Percentiles rank a stretch among this genome's conserved stretches.
Conservation (phyloP, 768 basidiomycete species). For the Mycena vulgaris region DNA sequence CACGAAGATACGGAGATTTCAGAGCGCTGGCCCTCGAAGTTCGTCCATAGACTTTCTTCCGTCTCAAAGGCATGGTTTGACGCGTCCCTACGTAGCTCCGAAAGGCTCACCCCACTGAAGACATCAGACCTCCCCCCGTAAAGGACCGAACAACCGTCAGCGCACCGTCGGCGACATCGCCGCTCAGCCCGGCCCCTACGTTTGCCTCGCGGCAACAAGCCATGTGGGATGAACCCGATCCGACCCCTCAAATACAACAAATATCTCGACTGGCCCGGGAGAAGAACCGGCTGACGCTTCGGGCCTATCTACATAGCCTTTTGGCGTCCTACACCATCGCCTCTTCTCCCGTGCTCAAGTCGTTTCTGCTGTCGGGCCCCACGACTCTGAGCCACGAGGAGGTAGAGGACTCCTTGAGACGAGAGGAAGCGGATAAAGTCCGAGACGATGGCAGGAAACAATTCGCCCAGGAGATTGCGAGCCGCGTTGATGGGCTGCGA, state of each 20-base stretch:
- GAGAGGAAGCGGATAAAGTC: conserved; percentile 91
- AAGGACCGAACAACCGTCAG: conserved; percentile 88
- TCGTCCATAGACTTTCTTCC: conserved; percentile 30
- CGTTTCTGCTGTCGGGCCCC: conserved; percentile 87
- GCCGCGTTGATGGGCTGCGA: conserved; percentile 87
- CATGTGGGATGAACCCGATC: conserved; percentile 35
- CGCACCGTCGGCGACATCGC: conserved; percentile 56
- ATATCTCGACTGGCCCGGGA: conserved; percentile 82
- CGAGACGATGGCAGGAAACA: conserved; percentile 89
- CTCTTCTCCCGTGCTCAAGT: conserved; percentile 87
- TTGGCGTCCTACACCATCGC: conserved; percentile 81
- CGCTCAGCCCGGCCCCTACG: conserved; percentile 46
- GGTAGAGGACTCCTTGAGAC: conserved; percentile 78
- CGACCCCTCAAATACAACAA: conserved; percentile 41
- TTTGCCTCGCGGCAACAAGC: conserved; percentile 37
- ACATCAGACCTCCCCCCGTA: conserved; percentile 85
- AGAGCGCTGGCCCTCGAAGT: conserved; percentile 90
- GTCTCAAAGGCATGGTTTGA: conserved; percentile 21
- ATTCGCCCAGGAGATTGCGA: conserved; percentile 91
- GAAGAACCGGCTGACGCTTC: conserved; percentile 94
- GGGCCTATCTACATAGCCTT: conserved; percentile 91
- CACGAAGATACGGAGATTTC: conserved; percentile 96
- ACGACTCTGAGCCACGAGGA: conserved; percentile 81
- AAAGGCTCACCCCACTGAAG: conserved; percentile 87
- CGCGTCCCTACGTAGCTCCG: conserved; percentile 71